Evolutionary conservation across 2,329 filamentous ascomycete genomes (phyloP), one percentile per base, ranked within the genome.

Genomic region (Monosporascus sp.): DNA sequence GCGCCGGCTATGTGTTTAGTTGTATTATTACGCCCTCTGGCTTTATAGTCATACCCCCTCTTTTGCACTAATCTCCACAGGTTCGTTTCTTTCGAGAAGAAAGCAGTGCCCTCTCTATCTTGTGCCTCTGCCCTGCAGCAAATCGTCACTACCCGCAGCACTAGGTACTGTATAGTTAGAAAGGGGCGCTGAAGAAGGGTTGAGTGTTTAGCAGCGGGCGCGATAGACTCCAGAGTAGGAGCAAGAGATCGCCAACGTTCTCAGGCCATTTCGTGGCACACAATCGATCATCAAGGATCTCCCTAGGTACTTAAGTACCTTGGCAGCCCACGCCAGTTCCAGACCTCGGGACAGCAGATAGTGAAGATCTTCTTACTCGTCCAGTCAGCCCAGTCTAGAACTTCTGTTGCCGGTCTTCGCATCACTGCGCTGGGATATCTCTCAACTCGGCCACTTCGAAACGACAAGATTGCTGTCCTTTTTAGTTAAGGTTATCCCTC

Each of bases 381-480:
- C 48, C 53, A 38, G 46, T 59, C 55, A 48, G n/a, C 49, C 48
- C 53, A 35, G 43, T 59, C 56, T 57, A 57, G 59, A 60, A 51
- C 54, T 31, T 51, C 41, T 35, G 43, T 44, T 51, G 49, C 47
- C 41, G 48, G 50, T 18, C 50, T 50, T 53, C 48, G 52, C 56
- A 43, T 11, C 36, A 24, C 44, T 49, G 14, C 20, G 48, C 51
- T 36, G 38, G 37, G 39, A 50, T 35, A 35, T 35, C 11, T 11
- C 47, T 51, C 18, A 22, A 22, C 24, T 39, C 50, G 49, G 27
- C 48, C n/a, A 27, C 37, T 20, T 31, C 38, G 38, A 20, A 41
- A 18, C 4, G 9, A 31, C 31, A 35, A n/a, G 38, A 17, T 41
- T 15, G 14, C 22, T 31, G 14, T 7, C 17, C 6, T 44, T 3